Conservation (phyloP, 176 grass and related monocot genomes). For the Aegilops bicornis region DNA sequence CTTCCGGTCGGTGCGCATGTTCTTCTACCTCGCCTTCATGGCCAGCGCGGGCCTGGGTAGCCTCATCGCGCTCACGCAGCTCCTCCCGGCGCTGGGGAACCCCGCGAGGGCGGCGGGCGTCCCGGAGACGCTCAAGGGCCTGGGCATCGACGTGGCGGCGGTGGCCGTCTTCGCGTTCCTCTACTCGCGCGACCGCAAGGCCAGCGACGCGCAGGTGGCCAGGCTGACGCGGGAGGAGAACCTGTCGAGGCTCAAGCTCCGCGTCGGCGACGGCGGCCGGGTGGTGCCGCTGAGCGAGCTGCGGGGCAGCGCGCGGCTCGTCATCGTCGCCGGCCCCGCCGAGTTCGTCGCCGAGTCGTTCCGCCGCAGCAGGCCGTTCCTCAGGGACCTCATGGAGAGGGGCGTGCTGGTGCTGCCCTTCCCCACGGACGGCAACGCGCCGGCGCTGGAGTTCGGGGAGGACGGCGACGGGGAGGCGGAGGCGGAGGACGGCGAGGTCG, state of each 20-base stretch:
- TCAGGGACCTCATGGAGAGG: conserved; percentile 62
- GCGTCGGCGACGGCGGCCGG: conserved; percentile 36
- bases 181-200: conserved; percentile 75
- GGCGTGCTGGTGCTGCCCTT: conserved; percentile 83
- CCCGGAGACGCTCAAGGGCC: conserved; percentile 57
- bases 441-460: conserved; percentile 41
- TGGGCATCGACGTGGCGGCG: conserved; percentile 79
- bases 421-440: conserved; percentile 55
- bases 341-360: conserved; percentile 76
- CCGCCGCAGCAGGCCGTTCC: conserved; percentile 61
- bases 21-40: conserved; percentile 96
- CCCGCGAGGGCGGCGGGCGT: conserved; percentile 39
- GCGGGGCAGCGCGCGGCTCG: conserved; percentile 69
- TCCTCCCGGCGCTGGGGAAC: conserved; percentile 55
- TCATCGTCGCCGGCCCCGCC: conserved; percentile 75
- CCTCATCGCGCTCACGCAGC: conserved; percentile 66
- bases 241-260: conserved; percentile 71
- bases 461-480: neutral
- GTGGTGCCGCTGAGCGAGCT: conserved; percentile 62
- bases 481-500: conserved; percentile 3
- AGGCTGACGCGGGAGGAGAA: conserved; percentile 82
- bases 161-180: conserved; percentile 79
- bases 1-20: conserved; percentile 84
- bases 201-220: conserved; percentile 77
- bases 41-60: conserved; percentile 65